These are phyloP conservation scores for Heterobasidion parviporum DNA, from an alignment of 1,284 basidiomycete species.

Conservation along the genomic window DNA sequence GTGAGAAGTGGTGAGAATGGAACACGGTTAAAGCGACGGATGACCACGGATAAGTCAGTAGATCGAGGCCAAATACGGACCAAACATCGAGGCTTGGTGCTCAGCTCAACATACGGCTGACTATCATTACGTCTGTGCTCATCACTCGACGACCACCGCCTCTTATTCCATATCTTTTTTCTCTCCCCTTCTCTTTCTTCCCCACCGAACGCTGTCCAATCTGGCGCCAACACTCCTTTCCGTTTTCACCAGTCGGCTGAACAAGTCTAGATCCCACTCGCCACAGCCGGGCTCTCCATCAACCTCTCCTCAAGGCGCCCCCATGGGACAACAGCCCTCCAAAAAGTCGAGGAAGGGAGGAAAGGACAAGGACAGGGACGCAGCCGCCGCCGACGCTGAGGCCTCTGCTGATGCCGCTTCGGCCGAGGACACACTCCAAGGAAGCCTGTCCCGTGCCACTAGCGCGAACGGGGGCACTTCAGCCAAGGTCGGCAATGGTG, in stretches of 20 bases:
- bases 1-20: neutral
- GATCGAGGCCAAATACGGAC: conserved; percentile 8
- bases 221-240: conserved; percentile 78
- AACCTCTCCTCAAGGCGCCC: conserved; percentile 27
- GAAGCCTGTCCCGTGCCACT: conserved; percentile 35
- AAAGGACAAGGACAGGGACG: conserved; percentile 60
- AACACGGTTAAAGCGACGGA: neutral
- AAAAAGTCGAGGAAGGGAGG: conserved; percentile 65
- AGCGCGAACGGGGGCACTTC: conserved; percentile 13
- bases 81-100: conserved; percentile 7
- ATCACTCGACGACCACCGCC: neutral
- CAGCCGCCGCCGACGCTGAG: conserved; percentile 22
- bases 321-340: conserved; percentile 74
- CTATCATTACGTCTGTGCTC: neutral
- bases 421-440: conserved; percentile 26
- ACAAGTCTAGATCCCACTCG: conserved; percentile 63
- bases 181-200: conserved; percentile 2
- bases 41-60: neutral
- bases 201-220: conserved; percentile 27
- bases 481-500: conserved; percentile 13
- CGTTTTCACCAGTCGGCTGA: conserved; percentile 60
- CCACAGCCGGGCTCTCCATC: conserved; percentile 41
- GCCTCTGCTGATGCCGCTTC: conserved; percentile 18
- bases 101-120: neutral
- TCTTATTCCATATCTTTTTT: neutral